Evolutionary conservation across 2,329 filamentous ascomycete genomes (phyloP), one percentile per base, ranked within the genome.

Genomic region (Trichoderma harzianum): DNA sequence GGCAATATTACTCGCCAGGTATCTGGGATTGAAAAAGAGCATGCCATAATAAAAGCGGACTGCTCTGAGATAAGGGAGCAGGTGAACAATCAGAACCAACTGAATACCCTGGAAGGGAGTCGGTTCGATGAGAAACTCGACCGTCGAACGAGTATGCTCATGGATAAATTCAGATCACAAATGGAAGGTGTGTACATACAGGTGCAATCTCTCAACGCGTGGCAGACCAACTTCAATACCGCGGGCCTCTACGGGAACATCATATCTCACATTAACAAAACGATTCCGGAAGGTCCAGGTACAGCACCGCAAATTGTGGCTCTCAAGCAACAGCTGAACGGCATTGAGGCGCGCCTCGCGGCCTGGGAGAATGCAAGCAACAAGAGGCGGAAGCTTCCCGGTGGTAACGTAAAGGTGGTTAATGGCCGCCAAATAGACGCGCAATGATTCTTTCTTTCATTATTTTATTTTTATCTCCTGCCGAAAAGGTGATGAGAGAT

Each of bases 151-250:
- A 18, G 28, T n/a, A 5, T 18, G 18, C 3, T 36, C 36, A 7
- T n/a, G 2, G 43, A 39, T 7, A 21, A 32, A 7, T 11, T 30
- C 55, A 18, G 12, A 7, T 7, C 12, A 26, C 7, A 24, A 53
- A 53, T 53, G 47, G 66, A 65, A 30, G 34, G 26, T 16, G 14
- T 72, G 12, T 53, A 30, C 39, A n/a, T 61, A 2, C 71, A 72
- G 60, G 36, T 86, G 5, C 75, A 75, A 24, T 76, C 80, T 1
- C 74, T 90, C 8, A 83, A 87, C 75, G 70, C 72, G 0, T 86
- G 86, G 72, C 88, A 83, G 72, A 84, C 83, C 70, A 87, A 86
- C 73, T 77, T 90, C 8, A 81, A 77, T 24, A 84, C 85, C 1
- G 83, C 80, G 60, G 75, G 78, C 2, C 77, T 87, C 30, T 83